These are phyloP conservation scores for Nicotiana tabacum DNA, from an alignment of 257 asterid species.

Conservation along the genomic window DNA sequence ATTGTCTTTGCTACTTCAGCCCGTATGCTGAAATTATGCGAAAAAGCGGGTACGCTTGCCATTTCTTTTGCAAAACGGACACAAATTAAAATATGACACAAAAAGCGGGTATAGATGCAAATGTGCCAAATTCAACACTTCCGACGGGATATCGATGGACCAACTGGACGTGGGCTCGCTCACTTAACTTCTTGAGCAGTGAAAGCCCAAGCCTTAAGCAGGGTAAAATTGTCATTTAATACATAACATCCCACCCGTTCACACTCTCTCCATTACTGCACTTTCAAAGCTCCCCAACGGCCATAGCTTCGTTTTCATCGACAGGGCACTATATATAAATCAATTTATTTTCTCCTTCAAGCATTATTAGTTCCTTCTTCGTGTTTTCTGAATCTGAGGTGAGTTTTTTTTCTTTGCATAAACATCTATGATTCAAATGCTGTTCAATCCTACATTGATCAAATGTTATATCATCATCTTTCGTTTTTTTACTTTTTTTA, in stretches of 20 bases:
- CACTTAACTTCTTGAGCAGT: no score
- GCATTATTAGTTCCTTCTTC: background rate
- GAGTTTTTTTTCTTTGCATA: background rate
- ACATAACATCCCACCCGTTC: background rate
- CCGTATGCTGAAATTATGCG: no score
- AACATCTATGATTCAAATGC: background rate
- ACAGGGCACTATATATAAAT: background rate
- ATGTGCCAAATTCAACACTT: no score
- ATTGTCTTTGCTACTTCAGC: no score
- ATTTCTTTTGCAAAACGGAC: no score
- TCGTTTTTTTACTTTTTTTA: background rate
- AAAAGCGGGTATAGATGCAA: no score
- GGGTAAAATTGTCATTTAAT: conserved; percentile 19
- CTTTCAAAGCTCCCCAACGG: conserved; percentile 59
- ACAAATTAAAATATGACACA: no score
- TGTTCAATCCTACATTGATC: background rate
- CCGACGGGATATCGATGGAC: no score
- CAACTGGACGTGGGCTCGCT: no score
- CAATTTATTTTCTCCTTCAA: background rate
- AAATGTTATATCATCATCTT: background rate
- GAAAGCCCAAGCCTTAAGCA: background rate
- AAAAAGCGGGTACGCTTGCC: no score
- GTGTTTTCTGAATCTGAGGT: background rate
- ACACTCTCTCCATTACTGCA: conserved; percentile 33
- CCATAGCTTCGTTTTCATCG: conserved; percentile 62